These are phyloP conservation scores for Penicillium paradoxum DNA, from an alignment of 495 filamentous ascomycete genomes.

Conservation along the genomic window DNA sequence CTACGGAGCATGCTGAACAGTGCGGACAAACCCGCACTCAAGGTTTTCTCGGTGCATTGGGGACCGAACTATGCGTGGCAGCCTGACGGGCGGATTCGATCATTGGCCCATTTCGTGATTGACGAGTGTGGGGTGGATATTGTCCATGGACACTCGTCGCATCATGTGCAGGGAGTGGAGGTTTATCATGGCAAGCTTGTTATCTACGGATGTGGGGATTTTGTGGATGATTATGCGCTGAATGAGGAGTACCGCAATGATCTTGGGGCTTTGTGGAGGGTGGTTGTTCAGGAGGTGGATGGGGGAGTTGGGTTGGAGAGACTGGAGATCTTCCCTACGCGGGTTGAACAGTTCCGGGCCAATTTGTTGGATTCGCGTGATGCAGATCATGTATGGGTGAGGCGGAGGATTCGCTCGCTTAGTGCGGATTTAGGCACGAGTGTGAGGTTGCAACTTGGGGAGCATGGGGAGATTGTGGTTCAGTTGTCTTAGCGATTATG, in stretches of 20 bases:
- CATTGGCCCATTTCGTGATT: slow-evolving; percentile 37
- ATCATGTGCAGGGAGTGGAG: slow-evolving; percentile 44
- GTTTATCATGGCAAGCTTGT: slow-evolving; percentile 32
- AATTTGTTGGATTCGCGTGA: slow-evolving; percentile 16
- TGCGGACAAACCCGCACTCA: slow-evolving; percentile 20
- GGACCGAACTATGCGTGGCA: slow-evolving; percentile 40
- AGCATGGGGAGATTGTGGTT: slow-evolving; percentile 27
- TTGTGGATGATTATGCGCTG: slow-evolving; percentile 43
- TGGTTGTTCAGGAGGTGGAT: slow-evolving; percentile 18
- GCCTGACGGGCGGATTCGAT: slow-evolving; percentile 21
- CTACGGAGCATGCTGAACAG: slow-evolving; percentile 17
- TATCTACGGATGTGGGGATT: slow-evolving; percentile 43
- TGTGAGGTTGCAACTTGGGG: slow-evolving; percentile 13
- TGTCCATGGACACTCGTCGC: slow-evolving; percentile 41
- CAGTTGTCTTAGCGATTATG: slow-evolving; percentile 4
- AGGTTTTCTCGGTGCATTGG: slow-evolving; percentile 42
- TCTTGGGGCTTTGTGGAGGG: slow-evolving; percentile 37
- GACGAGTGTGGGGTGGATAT: slow-evolving; percentile 43
- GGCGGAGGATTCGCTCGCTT: slow-evolving; percentile 15
- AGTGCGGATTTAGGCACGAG: slow-evolving; percentile 21
- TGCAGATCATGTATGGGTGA: slow-evolving; percentile 27
- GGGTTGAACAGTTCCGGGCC: slow-evolving; percentile 24
- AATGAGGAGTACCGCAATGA: slow-evolving; percentile 35
- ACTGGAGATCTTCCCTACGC: slow-evolving; percentile 31
- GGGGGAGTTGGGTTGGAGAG: slow-evolving; percentile 14